phyloP scores from a whole-genome alignment of 306 rosid genomes.

The Comarum palustre region DNA sequence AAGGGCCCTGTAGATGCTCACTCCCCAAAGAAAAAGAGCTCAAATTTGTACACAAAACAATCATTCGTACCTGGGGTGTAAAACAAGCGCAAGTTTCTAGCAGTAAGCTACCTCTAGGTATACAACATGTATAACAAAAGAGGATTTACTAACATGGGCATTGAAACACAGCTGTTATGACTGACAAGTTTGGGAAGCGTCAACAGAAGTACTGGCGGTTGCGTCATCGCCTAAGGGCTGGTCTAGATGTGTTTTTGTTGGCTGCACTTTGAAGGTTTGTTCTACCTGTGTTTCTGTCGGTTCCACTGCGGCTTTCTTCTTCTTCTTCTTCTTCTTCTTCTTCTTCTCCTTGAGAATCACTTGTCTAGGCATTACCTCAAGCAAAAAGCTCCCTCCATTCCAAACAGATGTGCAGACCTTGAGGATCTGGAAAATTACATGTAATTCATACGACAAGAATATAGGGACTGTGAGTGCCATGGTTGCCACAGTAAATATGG shows the following conservation, averaged over 20 bases:
- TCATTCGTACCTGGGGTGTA: not conserved
- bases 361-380: constrained; percentile 94
- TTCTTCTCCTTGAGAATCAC: constrained; percentile 82
- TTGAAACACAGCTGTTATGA: constrained; percentile 6
- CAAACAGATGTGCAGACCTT: constrained; percentile 83
- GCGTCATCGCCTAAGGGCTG: constrained; percentile 23
- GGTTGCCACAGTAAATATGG: constrained; percentile 77
- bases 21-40: not conserved
- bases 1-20: not conserved
- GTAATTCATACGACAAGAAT: constrained; percentile 74
- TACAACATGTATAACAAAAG: not conserved
- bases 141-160: not conserved
- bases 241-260: constrained; percentile 6
- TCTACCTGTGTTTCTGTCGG: constrained; percentile 21
- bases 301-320: constrained; percentile 58
- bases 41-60: constrained; percentile 11
- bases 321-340: constrained; percentile 86
- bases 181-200: not conserved
- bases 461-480: constrained; percentile 86
- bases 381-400: constrained; percentile 92
- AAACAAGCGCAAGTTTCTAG: not conserved
- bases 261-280: constrained; percentile 40
- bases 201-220: not conserved
- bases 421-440: constrained; percentile 67
- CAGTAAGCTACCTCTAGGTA: not conserved